These are phyloP conservation scores for Brachypodium distachyon DNA, from an alignment of 202 grass and related monocot genomes.

Conservation along the genomic window DNA sequence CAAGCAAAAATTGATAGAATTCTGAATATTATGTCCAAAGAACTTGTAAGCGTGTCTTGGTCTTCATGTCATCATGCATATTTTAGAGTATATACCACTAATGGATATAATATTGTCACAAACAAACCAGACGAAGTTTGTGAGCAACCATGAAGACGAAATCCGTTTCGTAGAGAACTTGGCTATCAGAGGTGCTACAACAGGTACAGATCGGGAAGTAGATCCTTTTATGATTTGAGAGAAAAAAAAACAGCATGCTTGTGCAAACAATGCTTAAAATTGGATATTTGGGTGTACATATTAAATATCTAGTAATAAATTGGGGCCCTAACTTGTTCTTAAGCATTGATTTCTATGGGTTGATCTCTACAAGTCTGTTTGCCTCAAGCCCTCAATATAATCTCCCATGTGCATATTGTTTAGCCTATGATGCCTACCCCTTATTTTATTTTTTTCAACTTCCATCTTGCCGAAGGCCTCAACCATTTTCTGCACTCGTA, in stretches of 20 bases:
- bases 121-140: slow-evolving; percentile 62
- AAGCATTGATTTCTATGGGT: not conserved
- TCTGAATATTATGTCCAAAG: slow-evolving; percentile 53
- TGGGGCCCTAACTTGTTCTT: not conserved
- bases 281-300: not conserved
- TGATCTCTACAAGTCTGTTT: not conserved
- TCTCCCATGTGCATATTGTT: not conserved
- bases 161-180: slow-evolving; percentile 55
- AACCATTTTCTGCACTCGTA: not conserved
- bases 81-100: slow-evolving; percentile 15
- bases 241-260: not conserved
- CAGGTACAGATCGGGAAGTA: slow-evolving; percentile 37
- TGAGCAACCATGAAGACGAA: slow-evolving; percentile 73
- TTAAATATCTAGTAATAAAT: not conserved
- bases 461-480: too few relatives aligned
- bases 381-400: not conserved
- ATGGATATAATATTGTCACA: not conserved
- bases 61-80: not conserved
- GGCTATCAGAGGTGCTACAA: slow-evolving; percentile 46
- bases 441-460: too few relatives aligned
- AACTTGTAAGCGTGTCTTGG: slow-evolving; percentile 57
- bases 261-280: not conserved
- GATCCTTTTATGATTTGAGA: not conserved
- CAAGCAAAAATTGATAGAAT: slow-evolving; percentile 84
- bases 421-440: too few relatives aligned